Percentiles rank a stretch among this genome's conserved stretches.
Conservation (phyloP, 148 eudicot species). For the Silene latifolia region DNA sequence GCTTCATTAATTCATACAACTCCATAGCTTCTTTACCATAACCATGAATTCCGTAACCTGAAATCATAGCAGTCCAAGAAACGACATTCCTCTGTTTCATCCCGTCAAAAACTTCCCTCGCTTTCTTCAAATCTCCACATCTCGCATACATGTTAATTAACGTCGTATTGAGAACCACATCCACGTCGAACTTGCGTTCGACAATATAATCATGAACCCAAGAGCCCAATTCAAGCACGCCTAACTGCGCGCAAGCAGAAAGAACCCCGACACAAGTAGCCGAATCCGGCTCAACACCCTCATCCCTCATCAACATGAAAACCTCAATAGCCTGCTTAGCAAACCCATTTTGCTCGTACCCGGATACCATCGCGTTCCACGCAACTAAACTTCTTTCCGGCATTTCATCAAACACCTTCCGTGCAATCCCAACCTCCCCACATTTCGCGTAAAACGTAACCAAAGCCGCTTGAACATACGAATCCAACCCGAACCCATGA, state of each 20-base stretch:
- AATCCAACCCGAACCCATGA: conserved; percentile 44
- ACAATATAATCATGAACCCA: conserved; percentile 44
- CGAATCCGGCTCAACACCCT: conserved; percentile 38
- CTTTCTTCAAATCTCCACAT: conserved; percentile 52
- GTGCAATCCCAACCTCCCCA: conserved; percentile 35
- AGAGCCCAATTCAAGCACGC: conserved; percentile 46
- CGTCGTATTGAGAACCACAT: conserved; percentile 40
- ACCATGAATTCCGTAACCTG: conserved; percentile 49
- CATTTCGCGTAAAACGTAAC: conserved; percentile 50
- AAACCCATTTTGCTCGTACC: conserved; percentile 59
- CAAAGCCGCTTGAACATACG: conserved; percentile 44
- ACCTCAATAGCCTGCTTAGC: conserved; percentile 42
- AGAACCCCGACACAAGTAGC: conserved; percentile 54
- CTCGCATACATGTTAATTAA: conserved; percentile 53
- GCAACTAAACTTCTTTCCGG: conserved; percentile 42
- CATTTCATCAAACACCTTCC: conserved; percentile 59
- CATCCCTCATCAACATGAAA: conserved; percentile 39
- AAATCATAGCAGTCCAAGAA: conserved; percentile 56
- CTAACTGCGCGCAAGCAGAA: conserved; percentile 55
- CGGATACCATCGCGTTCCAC: conserved; percentile 63
- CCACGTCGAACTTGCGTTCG: conserved; percentile 22
- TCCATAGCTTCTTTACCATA: conserved; percentile 55
- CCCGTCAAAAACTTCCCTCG: conserved; percentile 43
- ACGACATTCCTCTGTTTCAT: conserved; percentile 42
- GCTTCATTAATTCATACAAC: conserved; percentile 41